These are phyloP conservation scores for Daldinia grandis DNA, from an alignment of 495 filamentous ascomycete genomes.

Conservation along the genomic window DNA sequence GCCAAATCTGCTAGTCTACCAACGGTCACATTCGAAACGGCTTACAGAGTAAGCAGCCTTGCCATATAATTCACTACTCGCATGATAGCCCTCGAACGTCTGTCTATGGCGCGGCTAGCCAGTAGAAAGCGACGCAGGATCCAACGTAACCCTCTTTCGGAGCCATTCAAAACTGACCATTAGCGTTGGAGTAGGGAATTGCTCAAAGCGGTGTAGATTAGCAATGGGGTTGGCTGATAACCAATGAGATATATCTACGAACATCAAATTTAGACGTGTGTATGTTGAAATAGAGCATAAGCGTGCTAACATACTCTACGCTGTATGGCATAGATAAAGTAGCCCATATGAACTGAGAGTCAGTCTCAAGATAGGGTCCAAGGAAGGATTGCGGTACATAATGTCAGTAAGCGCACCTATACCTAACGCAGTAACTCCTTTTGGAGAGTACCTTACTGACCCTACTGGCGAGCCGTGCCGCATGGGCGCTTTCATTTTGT, in stretches of 20 bases:
- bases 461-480: conserved; percentile 29
- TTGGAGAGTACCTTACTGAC: neutral
- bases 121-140: conserved; percentile 24
- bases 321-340: conserved; percentile 18
- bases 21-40: neutral
- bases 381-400: conserved; percentile 31
- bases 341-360: conserved; percentile 26
- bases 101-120: conserved; percentile 14
- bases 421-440: conserved; percentile 1
- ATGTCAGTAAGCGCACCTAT: conserved; percentile 29
- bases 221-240: conserved; percentile 5
- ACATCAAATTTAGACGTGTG: conserved; percentile 16
- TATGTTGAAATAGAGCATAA: conserved; percentile 37
- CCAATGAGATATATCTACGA: conserved; percentile 14
- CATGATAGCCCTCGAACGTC: neutral
- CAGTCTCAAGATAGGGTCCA: conserved; percentile 34
- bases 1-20: neutral
- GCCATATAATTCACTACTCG: neutral
- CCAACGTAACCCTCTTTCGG: conserved; percentile 1
- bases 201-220: conserved; percentile 21
- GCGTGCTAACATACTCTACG: conserved; percentile 23
- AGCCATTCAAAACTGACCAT: conserved; percentile 5
- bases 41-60: conserved; percentile 2
- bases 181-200: conserved; percentile 12
- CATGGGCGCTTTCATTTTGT: conserved; percentile 22